These are phyloP conservation scores for Pseudofabraea citricarpa DNA, from an alignment of 2,329 filamentous ascomycete genomes.

Conservation along the genomic window DNA sequence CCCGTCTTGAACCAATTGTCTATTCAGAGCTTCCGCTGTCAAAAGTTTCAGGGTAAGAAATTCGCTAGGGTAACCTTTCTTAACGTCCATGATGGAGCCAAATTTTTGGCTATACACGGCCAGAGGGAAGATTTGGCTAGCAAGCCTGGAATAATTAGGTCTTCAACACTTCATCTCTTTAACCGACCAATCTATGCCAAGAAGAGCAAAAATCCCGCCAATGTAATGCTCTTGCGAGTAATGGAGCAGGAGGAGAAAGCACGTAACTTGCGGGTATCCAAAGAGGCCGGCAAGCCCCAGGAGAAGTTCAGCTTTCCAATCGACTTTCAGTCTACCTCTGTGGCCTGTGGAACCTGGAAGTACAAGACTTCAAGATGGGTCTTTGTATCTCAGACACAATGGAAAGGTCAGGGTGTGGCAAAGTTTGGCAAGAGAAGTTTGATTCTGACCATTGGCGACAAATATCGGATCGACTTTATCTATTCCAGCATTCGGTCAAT, in stretches of 20 bases:
- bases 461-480: constrained; percentile 40
- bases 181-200: constrained; percentile 17
- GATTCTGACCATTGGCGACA: constrained; percentile 31
- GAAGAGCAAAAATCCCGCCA: constrained; percentile 18
- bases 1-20: constrained; percentile 31
- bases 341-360: constrained; percentile 39
- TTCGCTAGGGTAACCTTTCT: constrained; percentile 43
- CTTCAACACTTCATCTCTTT: constrained; percentile 9
- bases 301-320: constrained; percentile 14
- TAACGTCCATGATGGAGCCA: constrained; percentile 30
- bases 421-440: constrained; percentile 33
- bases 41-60: constrained; percentile 34
- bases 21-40: constrained; percentile 37
- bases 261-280: constrained; percentile 1
- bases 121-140: neutral
- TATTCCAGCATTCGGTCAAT: constrained; percentile 28
- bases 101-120: constrained; percentile 35
- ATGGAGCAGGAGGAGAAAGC: constrained; percentile 19
- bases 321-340: constrained; percentile 27
- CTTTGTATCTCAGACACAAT: constrained; percentile 35
- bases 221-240: constrained; percentile 14
- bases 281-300: neutral
- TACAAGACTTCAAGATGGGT: constrained; percentile 31
- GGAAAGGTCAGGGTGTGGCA: constrained; percentile 35
- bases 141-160: neutral